These are phyloP conservation scores for Sindora glabra DNA, from an alignment of 306 rosid species.

Conservation along the genomic window DNA sequence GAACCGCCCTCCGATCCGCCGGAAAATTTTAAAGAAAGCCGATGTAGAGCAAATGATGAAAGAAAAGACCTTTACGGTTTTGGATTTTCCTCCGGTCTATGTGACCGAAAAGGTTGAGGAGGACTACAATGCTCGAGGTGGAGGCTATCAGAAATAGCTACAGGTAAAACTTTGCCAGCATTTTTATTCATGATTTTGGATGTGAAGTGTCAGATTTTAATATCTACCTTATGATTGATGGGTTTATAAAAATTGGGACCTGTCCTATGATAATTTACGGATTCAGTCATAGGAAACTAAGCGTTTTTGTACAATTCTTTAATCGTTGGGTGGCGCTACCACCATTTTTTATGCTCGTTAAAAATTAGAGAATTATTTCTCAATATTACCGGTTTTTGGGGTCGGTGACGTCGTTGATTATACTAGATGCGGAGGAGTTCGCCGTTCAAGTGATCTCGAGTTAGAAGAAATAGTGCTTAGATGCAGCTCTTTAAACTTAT, in stretches of 20 bases:
- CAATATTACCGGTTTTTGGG: too few relatives aligned
- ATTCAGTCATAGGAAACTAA: background rate
- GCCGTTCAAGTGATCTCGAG: background rate
- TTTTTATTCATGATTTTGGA: background rate
- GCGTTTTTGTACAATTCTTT: background rate
- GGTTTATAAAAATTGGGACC: too few relatives aligned
- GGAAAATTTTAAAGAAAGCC: constrained; percentile 55
- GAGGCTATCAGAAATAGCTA: constrained; percentile 85
- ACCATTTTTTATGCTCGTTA: background rate
- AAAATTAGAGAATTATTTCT: background rate
- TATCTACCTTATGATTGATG: too few relatives aligned
- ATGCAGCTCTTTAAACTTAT: background rate
- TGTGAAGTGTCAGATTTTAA: background rate
- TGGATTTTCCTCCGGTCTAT: constrained; percentile 72
- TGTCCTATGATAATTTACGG: too few relatives aligned
- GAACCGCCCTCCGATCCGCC: constrained; percentile 79
- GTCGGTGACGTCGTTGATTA: background rate
- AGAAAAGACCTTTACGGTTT: constrained; percentile 39
- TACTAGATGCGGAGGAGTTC: background rate
- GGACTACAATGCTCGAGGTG: constrained; percentile 61
- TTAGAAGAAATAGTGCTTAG: background rate
- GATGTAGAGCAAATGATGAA: constrained; percentile 50
- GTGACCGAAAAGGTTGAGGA: constrained; percentile 48
- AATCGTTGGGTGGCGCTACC: background rate
- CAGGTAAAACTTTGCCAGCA: constrained; percentile 8